Base-by-base conservation (phyloP, 2,329 filamentous ascomycete genomes). In the Fusarium graminum region DNA sequence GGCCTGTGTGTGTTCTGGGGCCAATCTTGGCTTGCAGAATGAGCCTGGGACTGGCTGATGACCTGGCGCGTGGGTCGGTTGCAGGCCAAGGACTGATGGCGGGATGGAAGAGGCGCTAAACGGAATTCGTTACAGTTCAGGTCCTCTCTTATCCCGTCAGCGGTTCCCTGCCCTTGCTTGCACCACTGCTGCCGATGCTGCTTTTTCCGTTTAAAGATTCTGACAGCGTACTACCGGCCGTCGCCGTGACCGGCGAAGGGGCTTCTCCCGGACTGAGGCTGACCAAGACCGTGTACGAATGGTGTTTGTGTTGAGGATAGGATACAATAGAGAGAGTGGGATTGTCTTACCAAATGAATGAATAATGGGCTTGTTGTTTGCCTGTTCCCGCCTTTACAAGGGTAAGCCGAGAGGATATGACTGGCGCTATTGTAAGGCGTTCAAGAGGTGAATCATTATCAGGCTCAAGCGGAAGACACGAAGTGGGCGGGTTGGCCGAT, bases 41-140 rank as follows among this genome's bases (percentile, higher is more conserved):
- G 52, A 29, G 54, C 38, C 65, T 46, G 30, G 51, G 60, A 68
- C 65, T 67, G 65, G 65, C 65, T 67, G 51, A 57, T 65, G 59
- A 62, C 51, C 59, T 67, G 60, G 60, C 53, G 65, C 55, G 65
- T 67, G 62, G 62, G 69, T 60, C 65, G 46, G 57, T 41, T 58
- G 65, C 53, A 67, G 66, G 59, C 59, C 60, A 69, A 68, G 56
- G 59, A 68, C 69, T 36, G 65, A 73, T 72, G 65, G 71, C 63
- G 71, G 69, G 67, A 72, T 68, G 49, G 61, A 68, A 65, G 69
- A 46, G 66, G 71, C 71, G 71, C 71, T 73, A 71, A 73, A 66
- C 71, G 65, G 59, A 59, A 72, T 73, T 65, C 59, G 69, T 72
- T 72, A 61, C 64, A 61, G 58, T 58, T 62, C 60, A 65, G 60